These are phyloP conservation scores for Straminergon stramineum DNA, from an alignment of 225 moss, liverwort and hornwort genomes.

Conservation along the genomic window DNA sequence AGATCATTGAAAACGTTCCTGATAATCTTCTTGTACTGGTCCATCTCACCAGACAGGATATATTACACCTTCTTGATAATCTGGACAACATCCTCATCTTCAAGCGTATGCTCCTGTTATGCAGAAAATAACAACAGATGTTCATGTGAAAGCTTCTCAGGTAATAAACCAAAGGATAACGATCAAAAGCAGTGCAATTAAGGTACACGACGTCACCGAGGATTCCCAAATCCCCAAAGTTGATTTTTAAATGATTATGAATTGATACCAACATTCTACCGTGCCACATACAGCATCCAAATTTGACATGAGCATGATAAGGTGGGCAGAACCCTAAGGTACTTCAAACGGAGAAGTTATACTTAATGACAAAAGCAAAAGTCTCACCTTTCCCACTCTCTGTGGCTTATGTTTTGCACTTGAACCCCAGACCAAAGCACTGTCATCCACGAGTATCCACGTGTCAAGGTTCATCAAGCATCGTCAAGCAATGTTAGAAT, in stretches of 20 bases:
- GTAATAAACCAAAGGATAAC: neutral
- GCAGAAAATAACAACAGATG: neutral
- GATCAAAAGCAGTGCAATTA: neutral
- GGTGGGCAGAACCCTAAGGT: neutral
- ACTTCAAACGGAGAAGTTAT: neutral
- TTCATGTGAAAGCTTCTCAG: neutral
- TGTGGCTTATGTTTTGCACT: slow-evolving; percentile 95
- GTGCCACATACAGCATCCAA: neutral
- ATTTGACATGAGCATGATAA: neutral
- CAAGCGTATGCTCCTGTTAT: slow-evolving; percentile 60
- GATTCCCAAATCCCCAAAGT: neutral
- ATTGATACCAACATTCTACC: neutral
- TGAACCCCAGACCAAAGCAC: slow-evolving; percentile 93
- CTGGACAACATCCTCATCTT: slow-evolving; percentile 92
- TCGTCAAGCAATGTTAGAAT: neutral
- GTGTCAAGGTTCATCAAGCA: neutral
- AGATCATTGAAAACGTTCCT: neutral
- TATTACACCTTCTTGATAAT: slow-evolving; percentile 93
- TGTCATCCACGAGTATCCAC: slow-evolving; percentile 13
- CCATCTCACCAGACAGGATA: neutral
- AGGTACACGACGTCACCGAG: neutral
- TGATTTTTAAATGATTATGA: neutral
- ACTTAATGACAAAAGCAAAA: neutral
- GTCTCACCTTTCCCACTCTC: slow-evolving; percentile 70
- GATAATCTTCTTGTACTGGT: neutral